Evolutionary conservation across 805 yeast species (phyloP).

Genomic region (Candida odintsovae): DNA sequence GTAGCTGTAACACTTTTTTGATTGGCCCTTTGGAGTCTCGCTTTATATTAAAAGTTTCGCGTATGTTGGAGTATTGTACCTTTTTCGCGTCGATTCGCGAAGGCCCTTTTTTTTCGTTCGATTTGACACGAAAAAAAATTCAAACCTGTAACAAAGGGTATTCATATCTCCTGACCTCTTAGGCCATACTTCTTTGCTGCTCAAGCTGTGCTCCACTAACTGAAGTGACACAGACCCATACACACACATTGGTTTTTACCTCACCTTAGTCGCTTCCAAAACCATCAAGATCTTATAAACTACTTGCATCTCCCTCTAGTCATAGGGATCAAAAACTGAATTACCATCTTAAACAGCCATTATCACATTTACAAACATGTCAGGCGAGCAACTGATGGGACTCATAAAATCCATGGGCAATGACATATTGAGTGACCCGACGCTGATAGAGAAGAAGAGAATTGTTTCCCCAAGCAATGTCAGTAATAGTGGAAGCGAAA

Average conservation of each 20-base stretch:
- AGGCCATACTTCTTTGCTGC: not conserved
- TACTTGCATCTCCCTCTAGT: not conserved
- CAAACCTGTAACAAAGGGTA: not conserved
- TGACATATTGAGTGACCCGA: conserved; percentile 16
- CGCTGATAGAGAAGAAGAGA: conserved; percentile 18
- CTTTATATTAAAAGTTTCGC: no score
- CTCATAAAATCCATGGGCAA: conserved; percentile 15
- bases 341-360: not conserved
- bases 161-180: not conserved
- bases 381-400: conserved; percentile 13
- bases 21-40: not conserved
- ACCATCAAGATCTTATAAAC: not conserved
- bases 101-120: not conserved
- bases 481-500: conserved; percentile 14
- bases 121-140: not conserved
- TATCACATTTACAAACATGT: conserved; percentile 7
- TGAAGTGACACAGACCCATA: not conserved
- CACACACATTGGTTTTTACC: not conserved
- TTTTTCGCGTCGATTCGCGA: not conserved
- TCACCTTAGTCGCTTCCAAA: not conserved
- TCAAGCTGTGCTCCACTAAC: not conserved
- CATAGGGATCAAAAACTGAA: not conserved
- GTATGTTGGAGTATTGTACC: not conserved
- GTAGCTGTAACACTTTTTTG: not conserved
- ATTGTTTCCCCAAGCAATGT: conserved; percentile 12